Base-by-base conservation (phyloP, 2,329 filamentous ascomycete genomes). In the Orbilia brochopaga region DNA sequence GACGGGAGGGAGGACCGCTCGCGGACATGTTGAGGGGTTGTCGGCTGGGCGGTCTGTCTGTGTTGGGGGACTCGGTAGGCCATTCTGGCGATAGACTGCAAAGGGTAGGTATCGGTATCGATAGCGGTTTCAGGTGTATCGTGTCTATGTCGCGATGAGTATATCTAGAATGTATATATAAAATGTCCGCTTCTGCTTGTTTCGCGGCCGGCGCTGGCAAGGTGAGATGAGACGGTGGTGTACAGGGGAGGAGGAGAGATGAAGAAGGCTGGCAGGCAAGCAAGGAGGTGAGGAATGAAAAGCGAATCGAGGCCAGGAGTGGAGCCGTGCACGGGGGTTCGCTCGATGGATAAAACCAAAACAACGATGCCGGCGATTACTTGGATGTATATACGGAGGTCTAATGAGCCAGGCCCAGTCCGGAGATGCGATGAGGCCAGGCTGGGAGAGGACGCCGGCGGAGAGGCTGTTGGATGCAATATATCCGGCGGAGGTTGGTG, bases 31-130 rank as follows among this genome's bases (percentile, higher is more conserved):
- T 63, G 66, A 42, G 37, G 37, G n/a, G 37, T 42, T 64, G 66
- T 54, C 53, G 63, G 69, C 37, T 51, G 5, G 19, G 53, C 19
- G 21, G 69, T 55, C 56, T 58, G 57, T 54, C 59, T 73, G 61
- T 66, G 58, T 73, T 73, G 60, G 27, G 69, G 60, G 21, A 73
- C 62, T 23, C 69, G 60, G 32, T 73, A 73, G 19, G 69, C 69
- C 62, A 66, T 73, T 23, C 51, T 66, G 27, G 19, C 15, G 11
- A 58, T 27, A 27, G 19, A n/a, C n/a, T 24, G 15, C 30, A 50
- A n/a, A 51, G 1, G 7, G 30, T 30, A 2, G 46, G 24, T 37
- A 21, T 37, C 35, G 1, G 17, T 4, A 52, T 53, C 46, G 37
- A 30, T 53, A 37, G 35, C 56, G 40, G 51, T 46, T 21, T 51